These are phyloP conservation scores for Aureobasidium subglaciale DNA, from an alignment of 2,329 filamentous ascomycete genomes.

Conservation along the genomic window DNA sequence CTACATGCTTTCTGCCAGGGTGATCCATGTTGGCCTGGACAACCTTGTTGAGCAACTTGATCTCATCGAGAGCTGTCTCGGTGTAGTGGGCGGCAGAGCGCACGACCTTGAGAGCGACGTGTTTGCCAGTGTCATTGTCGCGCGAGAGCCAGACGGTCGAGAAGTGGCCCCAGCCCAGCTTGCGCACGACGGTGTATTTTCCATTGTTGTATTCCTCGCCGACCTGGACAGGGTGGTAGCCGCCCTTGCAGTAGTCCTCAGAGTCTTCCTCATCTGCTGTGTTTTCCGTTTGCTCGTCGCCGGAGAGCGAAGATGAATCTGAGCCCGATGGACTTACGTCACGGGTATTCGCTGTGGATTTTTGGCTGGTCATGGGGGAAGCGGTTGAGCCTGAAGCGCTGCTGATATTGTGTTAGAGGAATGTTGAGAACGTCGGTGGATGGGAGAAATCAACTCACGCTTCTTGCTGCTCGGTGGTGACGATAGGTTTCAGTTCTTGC, in stretches of 20 bases:
- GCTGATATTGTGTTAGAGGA: constrained; percentile 16
- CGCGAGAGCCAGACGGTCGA: constrained; percentile 86
- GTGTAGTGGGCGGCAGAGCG: constrained; percentile 97
- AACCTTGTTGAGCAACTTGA: constrained; percentile 95
- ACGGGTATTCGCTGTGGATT: constrained; percentile 41
- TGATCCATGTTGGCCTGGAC: constrained; percentile 92
- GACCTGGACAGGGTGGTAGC: constrained; percentile 90
- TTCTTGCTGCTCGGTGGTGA: constrained; percentile 58
- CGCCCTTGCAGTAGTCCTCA: constrained; percentile 98
- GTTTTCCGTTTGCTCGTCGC: constrained; percentile 74
- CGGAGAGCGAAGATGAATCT: constrained; percentile 63
- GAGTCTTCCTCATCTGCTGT: constrained; percentile 98
- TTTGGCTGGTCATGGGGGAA: constrained; percentile 18
- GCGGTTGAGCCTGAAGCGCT: constrained; percentile 12
- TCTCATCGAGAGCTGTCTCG: constrained; percentile 97
- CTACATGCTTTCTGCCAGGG: constrained; percentile 88
- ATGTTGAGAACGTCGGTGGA: background rate
- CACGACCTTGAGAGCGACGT: constrained; percentile 96
- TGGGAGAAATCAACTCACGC: constrained; percentile 30
- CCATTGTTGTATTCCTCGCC: constrained; percentile 97
- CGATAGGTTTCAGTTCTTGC: constrained; percentile 64
- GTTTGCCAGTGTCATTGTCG: constrained; percentile 83
- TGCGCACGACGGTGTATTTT: constrained; percentile 91
- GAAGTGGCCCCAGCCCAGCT: constrained; percentile 97
- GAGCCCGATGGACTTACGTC: constrained; percentile 67